Percentiles rank a stretch among this genome's conserved stretches.
These are phyloP conservation scores for Coccinonectria pachysandricola DNA, from an alignment of 2,329 filamentous ascomycete genomes.

Conservation along the genomic window DNA sequence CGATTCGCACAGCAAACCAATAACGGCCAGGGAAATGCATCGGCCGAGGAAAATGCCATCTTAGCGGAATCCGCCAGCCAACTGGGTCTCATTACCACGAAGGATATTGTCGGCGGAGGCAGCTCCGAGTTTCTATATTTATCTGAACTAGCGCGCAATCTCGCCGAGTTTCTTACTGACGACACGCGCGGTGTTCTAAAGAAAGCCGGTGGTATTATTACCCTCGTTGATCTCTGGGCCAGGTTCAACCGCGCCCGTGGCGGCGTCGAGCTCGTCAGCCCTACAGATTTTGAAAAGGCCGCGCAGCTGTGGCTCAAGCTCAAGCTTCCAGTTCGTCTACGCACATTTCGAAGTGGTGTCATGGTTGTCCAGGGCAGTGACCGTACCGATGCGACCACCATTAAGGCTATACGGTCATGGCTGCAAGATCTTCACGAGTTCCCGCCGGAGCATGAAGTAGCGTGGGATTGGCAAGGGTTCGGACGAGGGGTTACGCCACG, in stretches of 20 bases:
- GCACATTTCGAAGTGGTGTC: conserved; percentile 88
- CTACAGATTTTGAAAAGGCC: conserved; percentile 83
- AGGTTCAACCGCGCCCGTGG: conserved; percentile 89
- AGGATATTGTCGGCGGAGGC: conserved; percentile 77
- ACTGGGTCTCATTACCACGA: conserved; percentile 83
- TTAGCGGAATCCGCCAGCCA: conserved; percentile 70
- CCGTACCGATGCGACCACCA: conserved; percentile 82
- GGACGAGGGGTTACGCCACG: conserved; percentile 82
- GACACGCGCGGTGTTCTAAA: conserved; percentile 69
- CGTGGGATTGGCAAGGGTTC: conserved; percentile 69
- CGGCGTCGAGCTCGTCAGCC: conserved; percentile 88
- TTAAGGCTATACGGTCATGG: conserved; percentile 67
- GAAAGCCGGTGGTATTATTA: conserved; percentile 78
- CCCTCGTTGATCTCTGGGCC: conserved; percentile 83
- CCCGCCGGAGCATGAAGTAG: conserved; percentile 51
- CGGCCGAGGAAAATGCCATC: conserved; percentile 61
- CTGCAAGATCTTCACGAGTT: conserved; percentile 60
- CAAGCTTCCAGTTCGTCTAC: conserved; percentile 72
- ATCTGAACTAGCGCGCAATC: conserved; percentile 72
- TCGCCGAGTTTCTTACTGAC: conserved; percentile 84
- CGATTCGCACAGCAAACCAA: conserved; percentile 64
- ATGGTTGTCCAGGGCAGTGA: conserved; percentile 85
- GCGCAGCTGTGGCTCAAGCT: conserved; percentile 80
- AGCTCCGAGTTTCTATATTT: conserved; percentile 76
- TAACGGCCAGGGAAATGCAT: conserved; percentile 46